These are phyloP conservation scores for Psidium friedrichsthalianum DNA, from an alignment of 345 rosid genomes.

Conservation along the genomic window DNA sequence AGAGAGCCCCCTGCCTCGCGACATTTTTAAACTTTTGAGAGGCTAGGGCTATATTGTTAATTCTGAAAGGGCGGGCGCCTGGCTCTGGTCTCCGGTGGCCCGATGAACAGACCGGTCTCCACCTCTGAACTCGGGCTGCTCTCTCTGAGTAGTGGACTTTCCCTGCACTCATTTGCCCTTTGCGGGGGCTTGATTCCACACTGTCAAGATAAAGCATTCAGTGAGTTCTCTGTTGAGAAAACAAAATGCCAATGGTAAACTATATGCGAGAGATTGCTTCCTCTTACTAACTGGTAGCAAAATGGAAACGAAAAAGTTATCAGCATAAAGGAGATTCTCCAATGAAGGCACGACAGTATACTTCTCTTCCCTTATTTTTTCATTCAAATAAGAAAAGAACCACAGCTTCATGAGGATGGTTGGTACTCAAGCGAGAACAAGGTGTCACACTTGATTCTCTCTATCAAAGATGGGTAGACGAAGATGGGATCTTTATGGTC, in stretches of 20 bases:
- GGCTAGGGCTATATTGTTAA: neutral
- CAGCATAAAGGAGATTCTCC: neutral
- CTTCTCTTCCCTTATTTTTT: neutral
- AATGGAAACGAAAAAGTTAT: neutral
- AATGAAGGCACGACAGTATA: neutral
- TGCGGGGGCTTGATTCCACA: slow-evolving; percentile 18
- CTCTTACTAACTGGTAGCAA: neutral
- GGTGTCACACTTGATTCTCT: neutral
- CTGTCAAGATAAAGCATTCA: slow-evolving; percentile 11
- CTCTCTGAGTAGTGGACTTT: slow-evolving; percentile 14
- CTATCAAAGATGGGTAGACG: neutral
- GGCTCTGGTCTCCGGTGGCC: slow-evolving; percentile 51
- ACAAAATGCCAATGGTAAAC: neutral
- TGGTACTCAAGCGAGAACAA: neutral
- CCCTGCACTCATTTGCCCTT: slow-evolving; percentile 10
- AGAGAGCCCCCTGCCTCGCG: neutral
- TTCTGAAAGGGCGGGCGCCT: slow-evolving; percentile 1
- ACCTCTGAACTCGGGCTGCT: slow-evolving; percentile 56
- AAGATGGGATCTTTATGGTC: neutral
- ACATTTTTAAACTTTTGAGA: neutral
- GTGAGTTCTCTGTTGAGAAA: neutral
- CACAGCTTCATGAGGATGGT: neutral
- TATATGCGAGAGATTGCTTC: neutral
- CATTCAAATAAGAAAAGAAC: neutral
- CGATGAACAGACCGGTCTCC: slow-evolving; percentile 83